Evolutionary conservation across 306 rosid genomes (phyloP), one percentile per base, ranked within the genome.

Genomic region (Neltuma alba): DNA sequence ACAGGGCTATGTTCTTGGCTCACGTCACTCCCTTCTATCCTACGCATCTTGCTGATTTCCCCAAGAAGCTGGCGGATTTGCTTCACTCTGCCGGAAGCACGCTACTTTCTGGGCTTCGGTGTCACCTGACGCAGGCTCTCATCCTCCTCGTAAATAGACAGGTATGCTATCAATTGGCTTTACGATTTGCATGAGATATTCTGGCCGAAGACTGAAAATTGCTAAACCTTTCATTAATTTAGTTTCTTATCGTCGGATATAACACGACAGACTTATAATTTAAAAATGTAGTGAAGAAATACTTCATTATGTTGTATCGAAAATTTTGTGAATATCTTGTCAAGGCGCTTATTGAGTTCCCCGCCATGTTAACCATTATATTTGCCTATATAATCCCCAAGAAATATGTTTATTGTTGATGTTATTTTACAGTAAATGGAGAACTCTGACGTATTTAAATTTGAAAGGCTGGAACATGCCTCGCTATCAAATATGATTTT

Each of bases 11-110:
- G 88, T 84, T 92, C 67, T 85, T 94, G 80, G 83, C 97, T 18
- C 97, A 94, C 40, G 88, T 94, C 77, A 84, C 93, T 25, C 88
- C 91, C 0, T 88, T 88, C 18, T 94, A 82, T 83, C 93, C 85
- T 0, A 76, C 84, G 7, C 90, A 86, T 33, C 92, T 94, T 50
- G 69, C 84, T 20, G 82, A 86, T 4, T 94, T 91, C 77, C 99
- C 97, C 0, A 27, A 10, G 9, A 84, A 88, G 76, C 91, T 94
- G 31, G 83, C 89, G 23, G 83, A 84, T 18, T 90, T 94, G 62
- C 92, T 94, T 7, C 81, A 85, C 30, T 76, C 87, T 7, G 83
- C 97, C 4, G 87, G 93, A 0, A 81, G 84, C 2, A 76, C 89
- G 0, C 84, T 94, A 0, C 97, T 92, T 5, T 89, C 91, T 0